These are phyloP conservation scores for Vaccinium macrocarpon DNA, from an alignment of 148 eudicot genomes.

Conservation along the genomic window DNA sequence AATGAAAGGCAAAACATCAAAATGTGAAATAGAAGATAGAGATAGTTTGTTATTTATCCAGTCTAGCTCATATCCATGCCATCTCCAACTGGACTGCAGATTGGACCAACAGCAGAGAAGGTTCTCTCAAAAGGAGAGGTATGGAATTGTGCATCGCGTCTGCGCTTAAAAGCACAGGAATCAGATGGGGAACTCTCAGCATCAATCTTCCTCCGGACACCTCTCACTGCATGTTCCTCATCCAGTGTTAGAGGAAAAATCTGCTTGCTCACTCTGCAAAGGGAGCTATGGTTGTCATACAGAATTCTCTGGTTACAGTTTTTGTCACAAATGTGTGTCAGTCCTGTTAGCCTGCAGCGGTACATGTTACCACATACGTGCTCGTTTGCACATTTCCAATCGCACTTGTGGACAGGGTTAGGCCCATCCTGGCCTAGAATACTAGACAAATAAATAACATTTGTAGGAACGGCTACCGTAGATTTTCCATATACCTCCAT, in stretches of 20 bases:
- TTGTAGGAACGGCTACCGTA: slow-evolving; percentile 57
- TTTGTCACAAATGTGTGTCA: slow-evolving; percentile 93
- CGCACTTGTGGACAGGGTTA: slow-evolving; percentile 83
- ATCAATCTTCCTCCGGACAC: slow-evolving; percentile 89
- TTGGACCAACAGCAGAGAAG: slow-evolving; percentile 77
- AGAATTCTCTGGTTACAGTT: slow-evolving; percentile 95
- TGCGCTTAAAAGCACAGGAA: slow-evolving; percentile 80
- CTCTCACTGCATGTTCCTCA: slow-evolving; percentile 91
- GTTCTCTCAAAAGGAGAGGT: slow-evolving; percentile 96
- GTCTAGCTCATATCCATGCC: slow-evolving; percentile 97
- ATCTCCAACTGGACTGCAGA: slow-evolving; percentile 92
- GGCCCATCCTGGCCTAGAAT: slow-evolving; percentile 85
- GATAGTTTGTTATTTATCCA: slow-evolving; percentile 27
- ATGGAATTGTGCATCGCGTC: slow-evolving; percentile 55
- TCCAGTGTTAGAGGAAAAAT: slow-evolving; percentile 68
- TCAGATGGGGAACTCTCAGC: slow-evolving; percentile 55
- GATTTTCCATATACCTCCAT: slow-evolving; percentile 80
- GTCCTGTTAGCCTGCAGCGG: slow-evolving; percentile 87
- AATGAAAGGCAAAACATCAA: slow-evolving; percentile 9
- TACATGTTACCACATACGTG: slow-evolving; percentile 87
- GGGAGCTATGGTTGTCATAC: slow-evolving; percentile 83
- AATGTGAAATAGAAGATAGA: slow-evolving; percentile 19
- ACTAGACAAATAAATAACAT: slow-evolving; percentile 81
- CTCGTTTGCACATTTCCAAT: slow-evolving; percentile 88
- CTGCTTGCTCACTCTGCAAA: slow-evolving; percentile 88